Evolutionary conservation across 768 basidiomycete genomes (phyloP), one percentile per base, ranked within the genome.

Genomic region (Suillus luteus): DNA sequence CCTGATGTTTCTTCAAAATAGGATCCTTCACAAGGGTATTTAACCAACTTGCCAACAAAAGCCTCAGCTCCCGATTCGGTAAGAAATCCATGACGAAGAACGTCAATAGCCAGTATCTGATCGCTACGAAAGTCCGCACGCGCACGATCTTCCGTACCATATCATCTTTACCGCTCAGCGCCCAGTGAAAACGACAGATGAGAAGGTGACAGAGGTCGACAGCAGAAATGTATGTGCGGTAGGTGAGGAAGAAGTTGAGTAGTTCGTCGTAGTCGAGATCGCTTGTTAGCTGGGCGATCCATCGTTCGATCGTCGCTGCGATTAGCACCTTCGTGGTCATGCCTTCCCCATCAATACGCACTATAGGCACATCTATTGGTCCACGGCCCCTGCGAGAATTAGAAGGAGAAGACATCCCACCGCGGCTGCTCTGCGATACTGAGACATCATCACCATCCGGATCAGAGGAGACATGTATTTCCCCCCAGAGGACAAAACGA

Each of bases 81-180:
- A 94, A 76, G 71, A 96, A 96, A 73, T 97, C 95, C 66, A 92
- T 90, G 58, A 83, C 83, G 74, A 96, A 96, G 75, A 96, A 96
- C 8, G 93, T 94, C 70, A 93, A 78, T 52, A 96, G 74, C 95
- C 95, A 97, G 71, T 93, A 93, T 49, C 93, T 85, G 61, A 96
- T 86, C 6, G 93, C 93, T 38, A 93, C 91, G 72, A 94, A 95
- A 12, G 95, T 96, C 71, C 95, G 82, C 10, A 95, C 92, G 49
- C 93, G 85, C 31, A 95, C 93, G 61, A 95, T 88, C 59, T 88
- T 83, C 62, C 88, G 82, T 40, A 88, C 84, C 61, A 83, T 83
- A 65, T 92, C 90, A 70, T 94, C 93, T 55, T 86, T 70, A 3
- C 71, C 70, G 31, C 76, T 77, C 54, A 95, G 77, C 1, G 93